These are phyloP conservation scores for Sugiyamaella castrensis DNA, from an alignment of 1,139 yeast species.

Conservation along the genomic window DNA sequence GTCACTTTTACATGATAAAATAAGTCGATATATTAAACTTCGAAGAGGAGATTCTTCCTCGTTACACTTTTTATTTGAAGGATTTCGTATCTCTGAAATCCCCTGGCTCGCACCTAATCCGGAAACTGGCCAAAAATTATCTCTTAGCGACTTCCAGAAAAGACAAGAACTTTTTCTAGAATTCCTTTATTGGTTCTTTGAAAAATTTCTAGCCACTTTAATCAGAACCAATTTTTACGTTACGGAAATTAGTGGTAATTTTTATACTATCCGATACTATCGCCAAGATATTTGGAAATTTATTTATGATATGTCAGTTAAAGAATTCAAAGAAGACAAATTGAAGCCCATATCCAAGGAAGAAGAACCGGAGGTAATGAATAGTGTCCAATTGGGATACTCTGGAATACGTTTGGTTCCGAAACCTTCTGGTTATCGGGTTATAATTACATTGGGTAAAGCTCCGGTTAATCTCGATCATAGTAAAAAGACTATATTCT, in stretches of 20 bases:
- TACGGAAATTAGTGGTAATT: conserved; percentile 48
- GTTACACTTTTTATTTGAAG: conserved; percentile 33
- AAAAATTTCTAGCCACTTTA: conserved; percentile 46
- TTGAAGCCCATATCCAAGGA: conserved; percentile 6
- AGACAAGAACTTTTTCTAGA: conserved; percentile 36
- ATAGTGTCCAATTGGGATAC: conserved; percentile 40
- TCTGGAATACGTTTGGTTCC: conserved; percentile 24
- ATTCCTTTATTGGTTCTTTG: conserved; percentile 61
- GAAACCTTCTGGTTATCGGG: conserved; percentile 15
- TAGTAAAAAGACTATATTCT: too few species aligned
- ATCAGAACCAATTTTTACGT: conserved; percentile 62
- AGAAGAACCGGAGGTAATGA: conserved; percentile 37
- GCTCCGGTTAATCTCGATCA: not conserved
- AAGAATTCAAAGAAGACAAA: conserved; percentile 15
- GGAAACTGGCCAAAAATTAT: not conserved
- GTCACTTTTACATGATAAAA: conserved; percentile 38
- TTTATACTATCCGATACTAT: conserved; percentile 46
- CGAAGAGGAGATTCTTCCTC: conserved; percentile 34
- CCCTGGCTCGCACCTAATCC: conserved; percentile 45
- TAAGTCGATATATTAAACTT: conserved; percentile 44
- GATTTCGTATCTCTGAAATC: conserved; percentile 42
- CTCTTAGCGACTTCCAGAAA: conserved; percentile 19
- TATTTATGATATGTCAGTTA: conserved; percentile 36
- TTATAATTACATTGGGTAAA: conserved; percentile 18
- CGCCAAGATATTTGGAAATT: conserved; percentile 59